A percentile compares a stretch with the other conserved stretches of the same genome.
Conservation (phyloP, 2,329 filamentous ascomycete genomes). For the Decorospora gaudefroyi region DNA sequence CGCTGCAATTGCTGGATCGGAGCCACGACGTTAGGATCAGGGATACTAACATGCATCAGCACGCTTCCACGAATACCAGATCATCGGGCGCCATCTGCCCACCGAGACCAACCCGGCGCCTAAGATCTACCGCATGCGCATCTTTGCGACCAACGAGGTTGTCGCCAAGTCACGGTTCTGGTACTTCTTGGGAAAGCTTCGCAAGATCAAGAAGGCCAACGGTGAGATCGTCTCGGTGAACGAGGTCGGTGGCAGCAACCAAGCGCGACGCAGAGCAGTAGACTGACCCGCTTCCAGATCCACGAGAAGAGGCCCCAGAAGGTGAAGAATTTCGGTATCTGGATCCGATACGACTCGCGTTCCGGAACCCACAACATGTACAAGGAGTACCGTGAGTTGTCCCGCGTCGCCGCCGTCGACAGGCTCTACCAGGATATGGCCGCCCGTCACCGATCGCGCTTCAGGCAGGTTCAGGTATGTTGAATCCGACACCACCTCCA, state of each 20-base stretch:
- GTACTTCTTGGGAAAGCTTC: constrained; percentile 99
- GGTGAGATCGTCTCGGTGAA: constrained; percentile 99
- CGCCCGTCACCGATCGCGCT: constrained; percentile 95
- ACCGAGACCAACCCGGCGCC: constrained; percentile 95
- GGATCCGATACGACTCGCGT: constrained; percentile 99
- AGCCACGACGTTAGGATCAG: constrained; percentile 2
- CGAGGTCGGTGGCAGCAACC: constrained; percentile 66
- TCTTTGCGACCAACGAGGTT: constrained; percentile 96
- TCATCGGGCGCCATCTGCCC: constrained; percentile 99
- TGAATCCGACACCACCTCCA: background rate
- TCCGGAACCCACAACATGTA: constrained; percentile 99
- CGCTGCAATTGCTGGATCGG: constrained; percentile 40
- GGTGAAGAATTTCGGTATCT: constrained; percentile 99
- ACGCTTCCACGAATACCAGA: constrained; percentile 99
- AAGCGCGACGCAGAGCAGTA: background rate
- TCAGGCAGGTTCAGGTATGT: constrained; percentile 97
- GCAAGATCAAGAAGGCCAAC: constrained; percentile 99
- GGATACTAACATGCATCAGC: constrained; percentile 61
- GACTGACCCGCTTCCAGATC: constrained; percentile 64
- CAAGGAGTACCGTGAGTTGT: constrained; percentile 99
- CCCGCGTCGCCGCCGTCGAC: constrained; percentile 92
- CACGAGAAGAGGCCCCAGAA: constrained; percentile 98
- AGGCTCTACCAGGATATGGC: constrained; percentile 99
- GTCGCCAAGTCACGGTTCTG: constrained; percentile 99
- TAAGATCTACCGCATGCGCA: constrained; percentile 99